These are phyloP conservation scores for Pharus latifolius DNA, from an alignment of 176 grass and related monocot species.

Conservation along the genomic window DNA sequence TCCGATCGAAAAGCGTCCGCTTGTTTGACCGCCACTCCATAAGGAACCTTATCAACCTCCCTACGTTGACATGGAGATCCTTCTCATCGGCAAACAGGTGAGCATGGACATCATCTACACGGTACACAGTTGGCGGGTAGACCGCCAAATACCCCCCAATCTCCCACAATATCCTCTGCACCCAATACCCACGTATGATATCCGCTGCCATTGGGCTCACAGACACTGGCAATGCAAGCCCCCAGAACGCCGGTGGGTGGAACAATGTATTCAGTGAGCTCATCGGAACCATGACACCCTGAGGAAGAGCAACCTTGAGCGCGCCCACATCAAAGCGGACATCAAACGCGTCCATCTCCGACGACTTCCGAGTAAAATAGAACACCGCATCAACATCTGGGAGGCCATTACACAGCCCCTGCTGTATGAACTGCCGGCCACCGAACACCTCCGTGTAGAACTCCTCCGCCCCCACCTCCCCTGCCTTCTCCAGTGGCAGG, in stretches of 20 bases:
- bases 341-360: conserved; percentile 31
- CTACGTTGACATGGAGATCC: conserved; percentile 86
- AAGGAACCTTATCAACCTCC: conserved; percentile 70
- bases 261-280: conserved; percentile 82
- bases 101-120: conserved; percentile 39
- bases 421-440: conserved; percentile 80
- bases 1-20: conserved; percentile 62
- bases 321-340: conserved; percentile 50
- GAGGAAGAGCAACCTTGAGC: conserved; percentile 70
- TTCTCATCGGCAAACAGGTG: conserved; percentile 74
- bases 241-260: conserved; percentile 87
- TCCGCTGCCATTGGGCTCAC: conserved; percentile 84
- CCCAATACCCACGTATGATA: conserved; percentile 84
- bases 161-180: conserved; percentile 81
- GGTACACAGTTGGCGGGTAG: conserved; percentile 71
- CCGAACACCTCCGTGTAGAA: conserved; percentile 78
- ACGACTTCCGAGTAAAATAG: conserved; percentile 83
- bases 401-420: conserved; percentile 75
- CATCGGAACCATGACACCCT: conserved; percentile 63
- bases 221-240: conserved; percentile 58
- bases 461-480: conserved; percentile 54
- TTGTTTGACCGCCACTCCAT: conserved; percentile 67
- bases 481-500: conserved; percentile 67
- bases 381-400: conserved; percentile 79
- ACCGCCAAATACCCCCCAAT: conserved; percentile 68